These are phyloP conservation scores for Psilocybe tampanensis DNA, from an alignment of 768 basidiomycete genomes.

Conservation along the genomic window DNA sequence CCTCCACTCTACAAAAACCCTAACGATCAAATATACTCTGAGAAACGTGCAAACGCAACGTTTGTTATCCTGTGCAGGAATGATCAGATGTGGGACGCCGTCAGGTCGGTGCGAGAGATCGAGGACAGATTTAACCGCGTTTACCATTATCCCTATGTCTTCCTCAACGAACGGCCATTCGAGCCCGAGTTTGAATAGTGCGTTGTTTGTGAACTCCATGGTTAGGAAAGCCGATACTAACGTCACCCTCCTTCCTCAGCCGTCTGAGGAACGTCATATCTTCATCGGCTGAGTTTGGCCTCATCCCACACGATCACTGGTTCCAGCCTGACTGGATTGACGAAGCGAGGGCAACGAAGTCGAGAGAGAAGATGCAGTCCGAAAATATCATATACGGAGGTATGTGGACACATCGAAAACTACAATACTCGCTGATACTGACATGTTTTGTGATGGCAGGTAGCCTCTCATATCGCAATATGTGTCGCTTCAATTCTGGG, in stretches of 20 bases:
- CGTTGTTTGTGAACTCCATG: constrained; percentile 21
- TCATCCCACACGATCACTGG: constrained; percentile 75
- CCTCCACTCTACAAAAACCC: background rate
- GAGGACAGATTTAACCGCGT: constrained; percentile 83
- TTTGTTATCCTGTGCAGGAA: constrained; percentile 64
- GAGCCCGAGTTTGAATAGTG: constrained; percentile 72
- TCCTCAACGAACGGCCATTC: constrained; percentile 87
- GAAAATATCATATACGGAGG: constrained; percentile 47
- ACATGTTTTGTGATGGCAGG: background rate
- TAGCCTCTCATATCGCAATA: constrained; percentile 57
- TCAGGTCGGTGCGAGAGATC: constrained; percentile 69
- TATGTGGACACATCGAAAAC: constrained; percentile 12
- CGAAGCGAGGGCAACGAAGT: constrained; percentile 59
- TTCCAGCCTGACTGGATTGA: constrained; percentile 79
- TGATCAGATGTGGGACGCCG: constrained; percentile 57
- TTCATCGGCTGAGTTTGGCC: constrained; percentile 51
- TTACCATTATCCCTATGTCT: constrained; percentile 84
- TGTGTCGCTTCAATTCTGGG: constrained; percentile 78
- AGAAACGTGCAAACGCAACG: constrained; percentile 37
- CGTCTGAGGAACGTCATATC: constrained; percentile 29
- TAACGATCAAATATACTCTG: constrained; percentile 5
- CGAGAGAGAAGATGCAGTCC: constrained; percentile 63
- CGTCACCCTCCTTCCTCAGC: no score
- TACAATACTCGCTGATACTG: background rate
- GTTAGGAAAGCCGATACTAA: no score